phyloP scores from a whole-genome alignment of 805 yeast genomes.

The Kodamaea jinghongensis region DNA sequence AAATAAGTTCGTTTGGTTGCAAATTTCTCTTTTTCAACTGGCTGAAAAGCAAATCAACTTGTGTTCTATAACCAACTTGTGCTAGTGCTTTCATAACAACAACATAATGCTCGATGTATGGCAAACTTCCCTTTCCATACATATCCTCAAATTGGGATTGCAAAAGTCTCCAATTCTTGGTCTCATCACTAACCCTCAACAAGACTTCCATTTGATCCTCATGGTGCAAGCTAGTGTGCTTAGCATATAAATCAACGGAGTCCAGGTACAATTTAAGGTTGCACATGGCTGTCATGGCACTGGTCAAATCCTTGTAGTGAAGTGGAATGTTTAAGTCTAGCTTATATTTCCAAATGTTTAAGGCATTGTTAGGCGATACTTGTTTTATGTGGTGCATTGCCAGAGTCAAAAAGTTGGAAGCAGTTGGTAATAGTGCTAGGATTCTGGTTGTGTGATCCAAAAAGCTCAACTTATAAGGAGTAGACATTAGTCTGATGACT shows the following conservation, averaged over 20 bases:
- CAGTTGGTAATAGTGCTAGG: conserved; percentile 3
- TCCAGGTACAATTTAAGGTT: conserved; percentile 18
- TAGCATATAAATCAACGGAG: conserved; percentile 31
- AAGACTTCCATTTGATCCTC: conserved; percentile 49
- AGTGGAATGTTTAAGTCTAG: conserved; percentile 8
- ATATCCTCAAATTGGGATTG: conserved; percentile 56
- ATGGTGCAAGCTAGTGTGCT: conserved; percentile 39
- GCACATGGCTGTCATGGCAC: conserved; percentile 30
- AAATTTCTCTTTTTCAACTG: conserved; percentile 46
- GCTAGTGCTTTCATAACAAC: conserved; percentile 63
- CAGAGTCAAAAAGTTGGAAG: conserved; percentile 16
- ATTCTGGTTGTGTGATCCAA: conserved; percentile 13
- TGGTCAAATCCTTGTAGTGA: conserved; percentile 24
- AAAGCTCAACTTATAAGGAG: conserved; percentile 12
- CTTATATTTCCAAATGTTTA: conserved; percentile 24
- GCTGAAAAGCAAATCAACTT: conserved; percentile 49
- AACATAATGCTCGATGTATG: conserved; percentile 54
- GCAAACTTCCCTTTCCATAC: conserved; percentile 53
- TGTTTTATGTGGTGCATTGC: conserved; percentile 14
- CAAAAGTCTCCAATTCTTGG: conserved; percentile 52
- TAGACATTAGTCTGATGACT: conserved; percentile 19
- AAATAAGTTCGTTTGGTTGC: conserved; percentile 43
- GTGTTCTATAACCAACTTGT: conserved; percentile 42
- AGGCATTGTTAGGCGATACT: conserved; percentile 15
- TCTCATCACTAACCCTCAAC: conserved; percentile 43